Base-by-base conservation (phyloP, 2,329 filamentous ascomycete species). In the Cercospora zeae-maydis region DNA sequence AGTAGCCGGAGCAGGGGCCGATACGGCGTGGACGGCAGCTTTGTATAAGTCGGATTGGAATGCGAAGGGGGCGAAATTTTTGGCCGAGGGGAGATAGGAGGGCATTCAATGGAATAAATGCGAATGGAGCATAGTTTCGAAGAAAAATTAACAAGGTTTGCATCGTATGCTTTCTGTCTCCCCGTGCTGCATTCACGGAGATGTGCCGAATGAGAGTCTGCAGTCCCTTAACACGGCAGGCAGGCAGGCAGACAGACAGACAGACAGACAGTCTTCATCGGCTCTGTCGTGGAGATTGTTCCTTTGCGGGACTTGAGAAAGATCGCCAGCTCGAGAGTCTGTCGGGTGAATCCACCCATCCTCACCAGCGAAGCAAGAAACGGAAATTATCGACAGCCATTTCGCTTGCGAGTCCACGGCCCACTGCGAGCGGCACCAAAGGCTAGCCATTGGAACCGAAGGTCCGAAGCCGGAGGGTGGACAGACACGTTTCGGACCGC, bases 21-120 rank as follows among this genome's bases (percentile, higher is more conserved):
- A 53, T 53, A 53, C 49, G 8, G 49, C 49, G 30, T 53, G 49
- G 49, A 53, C 49, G n/a, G 49, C 49, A 19, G 49, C 49, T 14
- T 21, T 53, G n/a, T 53, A 33, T 14, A 53, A 53, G 7, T 31
- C 49, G 3, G 49, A 53, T 14, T 53, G 49, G 49, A 53, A 53
- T 21, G 27, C 31, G 14, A 53, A 53, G 19, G 49, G 49, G 27
- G 49, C 49, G 9, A 53, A 53, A 19, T 53, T 19, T 21, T 24
- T 53, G 16, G 49, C 49, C 9, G 16, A 53, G 31, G 49, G 49
- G 16, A 53, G 33, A 31, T 33, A 47, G 42, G 24, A 27, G 24
- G 24, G 36, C n/a, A n/a, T n/a, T n/a, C n/a, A 39, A 39, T 13
- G n/a, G 36, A 39, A 39, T 16, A 39, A 53, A 19, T 33, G 8